Base-by-base conservation (phyloP, 1,284 basidiomycete genomes). In the Afroboletus lepidellus region DNA sequence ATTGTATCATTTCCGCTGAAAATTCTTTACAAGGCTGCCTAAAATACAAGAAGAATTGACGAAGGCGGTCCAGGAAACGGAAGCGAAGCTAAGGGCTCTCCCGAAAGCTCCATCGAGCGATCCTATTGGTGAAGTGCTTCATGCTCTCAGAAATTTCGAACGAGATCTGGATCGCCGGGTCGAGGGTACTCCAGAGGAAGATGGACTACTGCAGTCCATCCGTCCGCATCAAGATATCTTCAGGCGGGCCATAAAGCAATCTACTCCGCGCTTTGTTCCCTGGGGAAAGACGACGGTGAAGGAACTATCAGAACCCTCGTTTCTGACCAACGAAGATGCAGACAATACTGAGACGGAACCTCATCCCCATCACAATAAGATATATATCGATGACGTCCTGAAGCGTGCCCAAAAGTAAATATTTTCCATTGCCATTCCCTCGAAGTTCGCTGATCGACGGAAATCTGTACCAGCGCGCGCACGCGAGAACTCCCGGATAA, bases 401-500 rank as follows among this genome's bases (percentile, higher is more conserved):
- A 50, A 72, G 5, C 67, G 70, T 3, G 80, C 80, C 0, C 63
- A 73, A 21, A 62, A 69, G 85, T 86, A 64, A 41, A 77, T 63
- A 8, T 48, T 18, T 18, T 41, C 13, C 30, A 11, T 18, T 18
- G 29, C 11, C 20, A 8, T 5, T 37, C 21, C 24, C 44, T 16
- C 8, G 13, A 13, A 39, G 27, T 5, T 25, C 4, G 4, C 16
- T 2, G 2, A 1, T 23, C 52, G 21, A 62, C 1, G 2, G 16
- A 20, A 16, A 15, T 21, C 13, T 9, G 21, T 34, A 9, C 8
- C 39, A 90, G 87, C 9, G 78, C 84, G 0, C 76, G 80, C 1
- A 85, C 84, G 0, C 80, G 85, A 5, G 85, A 90, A 61, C 72
- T 90, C 0, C 85, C 86, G 0, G 81, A 78, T 13, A 78, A 80